Evolutionary conservation across 352 stramenopile species (phyloP).

Genomic region (Hyaloperonospora arabidopsidis): DNA sequence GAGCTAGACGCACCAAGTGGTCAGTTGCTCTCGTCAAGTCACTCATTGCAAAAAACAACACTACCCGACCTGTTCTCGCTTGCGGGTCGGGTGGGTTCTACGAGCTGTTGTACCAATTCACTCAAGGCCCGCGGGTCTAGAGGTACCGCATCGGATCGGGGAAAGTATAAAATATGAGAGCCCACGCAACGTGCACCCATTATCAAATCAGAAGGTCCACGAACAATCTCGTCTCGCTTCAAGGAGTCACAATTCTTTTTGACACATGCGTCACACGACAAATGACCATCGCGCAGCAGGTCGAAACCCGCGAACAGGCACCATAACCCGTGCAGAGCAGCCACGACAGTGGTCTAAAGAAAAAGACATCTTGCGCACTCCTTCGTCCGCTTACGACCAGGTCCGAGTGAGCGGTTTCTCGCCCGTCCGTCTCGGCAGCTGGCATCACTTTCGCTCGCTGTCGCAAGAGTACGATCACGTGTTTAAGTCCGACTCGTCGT

Average conservation of each 20-base stretch:
- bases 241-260: no score
- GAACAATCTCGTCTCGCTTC: no score
- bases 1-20: constrained; percentile 4
- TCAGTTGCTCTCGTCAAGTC: constrained; percentile 5
- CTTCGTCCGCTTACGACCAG: constrained; percentile 26
- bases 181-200: no score
- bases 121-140: not conserved
- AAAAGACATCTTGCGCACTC: constrained; percentile 19
- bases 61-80: not conserved
- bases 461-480: constrained; percentile 53
- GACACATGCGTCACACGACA: constrained; percentile 18
- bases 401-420: constrained; percentile 41
- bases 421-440: constrained; percentile 56
- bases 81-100: no score
- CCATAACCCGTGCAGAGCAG: constrained; percentile 8
- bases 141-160: no score
- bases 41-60: constrained; percentile 8
- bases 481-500: constrained; percentile 31
- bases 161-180: no score
- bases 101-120: no score
- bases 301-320: constrained; percentile 11
- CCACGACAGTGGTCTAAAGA: constrained; percentile 24
- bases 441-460: constrained; percentile 49
- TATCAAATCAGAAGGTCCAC: no score
- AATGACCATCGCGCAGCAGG: constrained; percentile 12